These are phyloP conservation scores for Remersonia thermophila DNA, from an alignment of 2,329 filamentous ascomycete species.

Conservation along the genomic window DNA sequence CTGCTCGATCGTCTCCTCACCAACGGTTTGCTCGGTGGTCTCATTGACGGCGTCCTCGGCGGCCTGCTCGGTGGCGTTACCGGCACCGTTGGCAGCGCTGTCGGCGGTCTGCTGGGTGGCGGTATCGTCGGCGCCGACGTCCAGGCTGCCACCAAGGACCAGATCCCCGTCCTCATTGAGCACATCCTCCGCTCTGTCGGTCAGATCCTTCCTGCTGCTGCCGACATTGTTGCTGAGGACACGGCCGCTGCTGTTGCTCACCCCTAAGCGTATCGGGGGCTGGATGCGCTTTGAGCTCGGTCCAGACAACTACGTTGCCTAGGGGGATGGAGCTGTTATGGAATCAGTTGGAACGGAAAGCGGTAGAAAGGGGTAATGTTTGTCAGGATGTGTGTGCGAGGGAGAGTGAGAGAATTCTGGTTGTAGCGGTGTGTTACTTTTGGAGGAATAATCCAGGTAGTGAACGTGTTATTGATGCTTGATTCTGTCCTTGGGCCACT, in stretches of 20 bases:
- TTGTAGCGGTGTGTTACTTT: too few relatives aligned
- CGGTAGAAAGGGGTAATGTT: not conserved
- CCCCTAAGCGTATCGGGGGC: too few relatives aligned
- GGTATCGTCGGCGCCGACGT: not conserved
- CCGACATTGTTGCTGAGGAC: not conserved
- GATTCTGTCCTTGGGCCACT: too few relatives aligned
- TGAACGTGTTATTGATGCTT: too few relatives aligned
- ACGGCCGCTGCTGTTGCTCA: not conserved
- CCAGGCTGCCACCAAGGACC: too few relatives aligned
- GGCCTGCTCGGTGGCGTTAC: constrained; percentile 4
- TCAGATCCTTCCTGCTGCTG: not conserved
- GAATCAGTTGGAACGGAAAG: not conserved
- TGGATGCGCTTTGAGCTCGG: too few relatives aligned
- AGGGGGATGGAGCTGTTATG: too few relatives aligned
- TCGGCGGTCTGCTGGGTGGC: not conserved
- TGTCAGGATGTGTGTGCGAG: too few relatives aligned
- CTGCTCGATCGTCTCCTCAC: constrained; percentile 5
- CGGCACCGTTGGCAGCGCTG: constrained; percentile 3
- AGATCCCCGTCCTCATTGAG: constrained; percentile 1
- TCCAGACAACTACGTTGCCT: too few relatives aligned
- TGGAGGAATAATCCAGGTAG: too few relatives aligned
- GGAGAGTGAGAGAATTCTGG: too few relatives aligned
- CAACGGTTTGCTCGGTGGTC: constrained; percentile 1
- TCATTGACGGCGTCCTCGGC: constrained; percentile 4
- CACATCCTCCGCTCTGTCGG: constrained; percentile 1